Base-by-base conservation (phyloP, 306 rosid species). In the Gynostemma pentaphyllum region DNA sequence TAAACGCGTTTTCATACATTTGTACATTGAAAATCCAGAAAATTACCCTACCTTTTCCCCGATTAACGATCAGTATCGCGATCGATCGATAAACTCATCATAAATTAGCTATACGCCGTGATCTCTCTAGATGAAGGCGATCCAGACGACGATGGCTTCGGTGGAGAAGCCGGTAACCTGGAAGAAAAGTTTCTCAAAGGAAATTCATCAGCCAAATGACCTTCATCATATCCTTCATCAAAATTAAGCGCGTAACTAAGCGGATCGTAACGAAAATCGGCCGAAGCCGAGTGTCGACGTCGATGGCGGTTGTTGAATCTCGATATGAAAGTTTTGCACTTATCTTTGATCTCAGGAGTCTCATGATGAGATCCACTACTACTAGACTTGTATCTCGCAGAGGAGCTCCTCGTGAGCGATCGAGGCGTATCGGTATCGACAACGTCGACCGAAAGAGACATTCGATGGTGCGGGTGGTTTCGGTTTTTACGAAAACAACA, bases 161-260 rank as follows among this genome's bases (percentile, higher is more conserved):
- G 37, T 0, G 77, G 66, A 15, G 55, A 28, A 5, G 46, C 66
- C 2, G 95, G 97, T 56, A 85, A 72, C 42, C 94, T 75, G 4
- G 85, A 64, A 0, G 87, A 57, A 83, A 85, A 87, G 69, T 57
- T 62, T 42, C 60, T 69, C 7, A 74, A 41, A 10, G 80, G 87
- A 28, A 72, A 56, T 9, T 55, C 76, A 10, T 74, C 63, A 18
- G 16, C 72, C 4, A 26, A 18, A 65, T 57, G 34, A 23, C 69
- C 23, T 9, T 75, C 85, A 19, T 74, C 75, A 61, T 11, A 6
- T 26, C 62, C 75, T 16, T 83, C 88, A 2, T 90, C 95, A 50
- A 90, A 90, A 65, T 90, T 90, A 21, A 78, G 69, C 0, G 85
- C 41, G 57, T 90, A 87, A 46, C 94, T 87, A 64, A 82, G 73